These are phyloP conservation scores for Hypoxylon fuscum DNA, from an alignment of 495 filamentous ascomycete species.

Conservation along the genomic window DNA sequence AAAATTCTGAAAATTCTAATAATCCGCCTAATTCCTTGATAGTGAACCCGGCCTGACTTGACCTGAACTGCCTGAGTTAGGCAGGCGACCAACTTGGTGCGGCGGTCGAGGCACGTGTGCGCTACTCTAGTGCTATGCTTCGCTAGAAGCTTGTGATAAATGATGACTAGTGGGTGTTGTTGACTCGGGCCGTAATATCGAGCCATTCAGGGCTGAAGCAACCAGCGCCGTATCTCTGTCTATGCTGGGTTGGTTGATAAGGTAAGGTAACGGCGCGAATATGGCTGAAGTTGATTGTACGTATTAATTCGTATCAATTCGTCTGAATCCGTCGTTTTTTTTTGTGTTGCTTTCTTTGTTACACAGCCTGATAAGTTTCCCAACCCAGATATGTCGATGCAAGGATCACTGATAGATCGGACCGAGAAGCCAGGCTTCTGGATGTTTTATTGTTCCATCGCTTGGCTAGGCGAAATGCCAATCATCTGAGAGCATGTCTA, in stretches of 20 bases:
- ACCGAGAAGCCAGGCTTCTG: constrained; percentile 39
- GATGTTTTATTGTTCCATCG: constrained; percentile 20
- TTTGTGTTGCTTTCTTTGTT: constrained; percentile 23
- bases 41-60: not conserved
- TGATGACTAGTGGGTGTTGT: constrained; percentile 11
- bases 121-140: constrained; percentile 18
- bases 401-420: constrained; percentile 41
- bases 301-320: constrained; percentile 16
- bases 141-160: constrained; percentile 9
- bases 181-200: constrained; percentile 36
- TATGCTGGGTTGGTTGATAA: constrained; percentile 11
- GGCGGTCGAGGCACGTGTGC: constrained; percentile 24
- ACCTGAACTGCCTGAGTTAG: constrained; percentile 5
- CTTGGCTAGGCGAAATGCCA: constrained; percentile 19
- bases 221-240: constrained; percentile 4
- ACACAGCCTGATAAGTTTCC: constrained; percentile 14
- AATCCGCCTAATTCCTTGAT: too few species aligned
- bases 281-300: constrained; percentile 9
- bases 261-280: not conserved
- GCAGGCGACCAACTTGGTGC: constrained; percentile 18
- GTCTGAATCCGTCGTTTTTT: constrained; percentile 4
- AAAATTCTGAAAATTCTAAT: too few species aligned
- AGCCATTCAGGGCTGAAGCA: constrained; percentile 1
- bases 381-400: constrained; percentile 13
- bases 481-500: constrained; percentile 18